Evolutionary conservation across 495 filamentous ascomycete genomes (phyloP), one percentile per base, ranked within the genome.

Genomic region (Thozetella sp.): DNA sequence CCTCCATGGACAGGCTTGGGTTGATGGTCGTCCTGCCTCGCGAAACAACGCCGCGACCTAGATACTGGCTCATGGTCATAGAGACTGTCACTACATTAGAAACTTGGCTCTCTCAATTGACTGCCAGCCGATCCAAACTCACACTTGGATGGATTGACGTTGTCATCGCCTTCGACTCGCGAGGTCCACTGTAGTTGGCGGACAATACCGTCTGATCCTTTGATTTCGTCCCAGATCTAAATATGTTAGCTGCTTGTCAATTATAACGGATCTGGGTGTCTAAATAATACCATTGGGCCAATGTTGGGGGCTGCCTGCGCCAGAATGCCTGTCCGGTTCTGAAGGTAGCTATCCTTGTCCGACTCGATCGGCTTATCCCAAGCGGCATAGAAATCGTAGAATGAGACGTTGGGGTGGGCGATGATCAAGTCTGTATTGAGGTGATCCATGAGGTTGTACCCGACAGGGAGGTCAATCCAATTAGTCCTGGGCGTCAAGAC

Each of bases 381-480:
- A 19, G 88, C 86, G 61, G 72, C 77, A 55, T 88, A 88, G 64
- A 86, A 90, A 78, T 90, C 85, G 60, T 88, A 89, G 55, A 85
- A 77, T 19, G 83, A 80, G 27, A 89, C 81, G 53, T 81, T 76
- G 22, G 84, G 83, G 63, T 90, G 85, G 20, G 78, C 81, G 53
- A 91, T 72, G 55, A 87, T 81, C 11, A 86, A 74, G 62, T 90
- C 83, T 59, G 90, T 91, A 73, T 79, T 89, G 62, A 87, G 80
- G 71, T 93, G 89, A 64, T 93, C 90, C 57, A 87, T 83, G 25
- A 92, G 72, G 64, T 90, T 90, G 62, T 87, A 80, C 20, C 90
- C 90, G 15, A 93, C 89, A 13, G 90, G 89, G n/a, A 90, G 77
- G 56, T 86, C 76, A 65, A 93, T 88, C 88, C 89, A 92, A 12